Evolutionary conservation across 768 basidiomycete genomes (phyloP), one percentile per base, ranked within the genome.

Genomic region (Phanerochaete sordida): DNA sequence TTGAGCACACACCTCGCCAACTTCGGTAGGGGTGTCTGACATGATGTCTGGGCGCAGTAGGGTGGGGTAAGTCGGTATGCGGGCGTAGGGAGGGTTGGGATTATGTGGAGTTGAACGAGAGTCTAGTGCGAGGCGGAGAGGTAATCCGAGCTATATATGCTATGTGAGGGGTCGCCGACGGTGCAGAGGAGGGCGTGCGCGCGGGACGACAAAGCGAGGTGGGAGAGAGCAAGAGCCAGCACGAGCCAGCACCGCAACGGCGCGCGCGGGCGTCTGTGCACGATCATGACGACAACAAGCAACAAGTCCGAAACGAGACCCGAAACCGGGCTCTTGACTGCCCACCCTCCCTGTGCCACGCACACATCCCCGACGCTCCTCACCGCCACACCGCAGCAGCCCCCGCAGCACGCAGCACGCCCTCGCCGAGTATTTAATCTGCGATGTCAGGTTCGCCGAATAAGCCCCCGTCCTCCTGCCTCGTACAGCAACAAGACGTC

Each of bases 21-120:
- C 60, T 43, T 61, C 56, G 45, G 56, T 35, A 24, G 58, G 58
- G 24, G 58, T 59, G 31, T 59, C 58, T 27, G 58, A 12, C 58
- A 59, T 59, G 28, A 9, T 59, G 21, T 33, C 45, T 45, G 23
- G 21, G 54, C 24, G 28, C 39, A 8, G 39, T 44, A 24, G 16
- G 44, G 37, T 54, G 31, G 12, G 52, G 26, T 49, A 26, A 21
- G 48, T 28, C 15, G 35, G 37, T 31, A 11, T 31, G 54, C 39
- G 54, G 23, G 21, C 35, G 31, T 24, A 43, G 39, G 39, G 39
- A 43, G 39, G 52, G 23, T 11, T 43, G 31, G 16, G 24, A 31
- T 54, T 30, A 24, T 30, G 52, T 35, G 30, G 52, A 43, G 19
- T 5, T 35, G 12, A 43, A 37, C 31, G 33, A 54, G 30, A 27